These are phyloP conservation scores for Ogataea ramenticola DNA, from an alignment of 805 yeast species.

Conservation along the genomic window DNA sequence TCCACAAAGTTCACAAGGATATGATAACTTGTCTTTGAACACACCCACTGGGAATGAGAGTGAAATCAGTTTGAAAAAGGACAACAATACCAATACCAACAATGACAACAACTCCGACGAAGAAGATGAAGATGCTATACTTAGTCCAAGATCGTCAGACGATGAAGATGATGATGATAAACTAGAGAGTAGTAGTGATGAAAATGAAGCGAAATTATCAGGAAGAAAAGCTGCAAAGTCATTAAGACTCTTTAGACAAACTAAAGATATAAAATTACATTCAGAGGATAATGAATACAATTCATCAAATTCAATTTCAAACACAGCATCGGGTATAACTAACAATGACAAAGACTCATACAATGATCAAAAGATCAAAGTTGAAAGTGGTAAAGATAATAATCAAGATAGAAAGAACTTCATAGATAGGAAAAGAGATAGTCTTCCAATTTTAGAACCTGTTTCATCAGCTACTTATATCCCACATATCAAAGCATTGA, in stretches of 20 bases:
- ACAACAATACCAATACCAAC: neutral
- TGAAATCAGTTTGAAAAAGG: too few species aligned
- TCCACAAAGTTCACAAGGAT: too few species aligned
- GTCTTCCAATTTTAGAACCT: slow-evolving; percentile 38
- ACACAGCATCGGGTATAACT: too few species aligned
- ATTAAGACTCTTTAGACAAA: slow-evolving; percentile 40
- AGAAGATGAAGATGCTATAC: too few species aligned
- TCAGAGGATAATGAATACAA: neutral
- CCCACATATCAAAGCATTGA: slow-evolving; percentile 47
- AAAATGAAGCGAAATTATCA: slow-evolving; percentile 22
- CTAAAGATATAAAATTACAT: neutral
- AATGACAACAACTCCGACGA: too few species aligned
- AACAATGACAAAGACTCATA: neutral
- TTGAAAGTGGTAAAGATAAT: neutral
- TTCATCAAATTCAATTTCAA: neutral
- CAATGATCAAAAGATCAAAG: too few species aligned
- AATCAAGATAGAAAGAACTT: neutral
- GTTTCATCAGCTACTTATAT: slow-evolving; percentile 65
- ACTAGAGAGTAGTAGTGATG: neutral
- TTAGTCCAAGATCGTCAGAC: neutral
- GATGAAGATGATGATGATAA: neutral
- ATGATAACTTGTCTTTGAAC: too few species aligned
- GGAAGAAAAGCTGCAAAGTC: slow-evolving; percentile 56
- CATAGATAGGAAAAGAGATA: neutral
- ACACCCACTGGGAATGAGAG: too few species aligned